Base-by-base conservation (phyloP, 169 alveolate genomes). In the Plasmodium fragile region DNA sequence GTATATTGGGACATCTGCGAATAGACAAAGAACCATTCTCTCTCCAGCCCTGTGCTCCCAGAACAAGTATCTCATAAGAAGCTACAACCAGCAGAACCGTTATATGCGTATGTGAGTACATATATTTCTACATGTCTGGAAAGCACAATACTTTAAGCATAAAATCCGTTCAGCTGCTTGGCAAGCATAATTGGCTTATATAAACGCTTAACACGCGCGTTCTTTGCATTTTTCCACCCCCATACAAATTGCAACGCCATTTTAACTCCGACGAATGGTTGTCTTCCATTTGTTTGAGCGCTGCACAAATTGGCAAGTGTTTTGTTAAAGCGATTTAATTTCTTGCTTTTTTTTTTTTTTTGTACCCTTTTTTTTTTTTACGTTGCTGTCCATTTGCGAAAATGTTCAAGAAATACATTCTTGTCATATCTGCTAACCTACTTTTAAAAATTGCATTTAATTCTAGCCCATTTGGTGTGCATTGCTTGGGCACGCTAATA, bases 381-480 rank as follows among this genome's bases (percentile, higher is more conserved):
- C 28, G 18, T 39, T 13, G 1, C 69, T 7, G 28, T 32, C 11
- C 41, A 78, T 39, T 13, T 16, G 32, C n/a, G 25, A 78, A 41
- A 78, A 78, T 78, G 83, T 4, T 39, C 32, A 78, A 78, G 32
- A 78, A 78, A 22, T 78, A 43, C 25, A 18, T 78, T 43, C 25
- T 43, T 22, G 39, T 78, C 11, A 41, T 78, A 78, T 78, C 72
- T 6, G 25, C n/a, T 34, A 78, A 78, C 32, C 49, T 78, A 10
- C 49, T 78, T 13, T 30, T 78, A 78, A 78, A 78, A 41, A 41
- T n/a, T 39, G 30, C 53, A 78, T 78, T 78, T 41, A 41, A 78
- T 22, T 22, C 53, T 8, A 78, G 69, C 25, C 55, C 34, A 8
- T 78, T 78, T 78, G 71, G 28, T 78, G 59, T 10, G 34, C 83